Conservation (phyloP, 2,329 filamentous ascomycete genomes). For the Fusarium ramigenum region DNA sequence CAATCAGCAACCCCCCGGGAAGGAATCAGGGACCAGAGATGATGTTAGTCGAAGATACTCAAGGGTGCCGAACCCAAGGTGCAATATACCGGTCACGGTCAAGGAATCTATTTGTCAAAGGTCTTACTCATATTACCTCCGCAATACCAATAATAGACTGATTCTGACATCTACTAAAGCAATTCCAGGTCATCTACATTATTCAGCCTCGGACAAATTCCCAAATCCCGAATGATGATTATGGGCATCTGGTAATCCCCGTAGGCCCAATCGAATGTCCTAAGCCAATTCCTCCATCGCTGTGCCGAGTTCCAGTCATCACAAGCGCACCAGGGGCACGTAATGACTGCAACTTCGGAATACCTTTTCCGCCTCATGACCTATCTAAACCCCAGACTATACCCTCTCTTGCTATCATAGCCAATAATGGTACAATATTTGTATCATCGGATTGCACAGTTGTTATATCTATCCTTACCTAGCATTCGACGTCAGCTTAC, state of each 20-base stretch:
- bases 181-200: accelerated
- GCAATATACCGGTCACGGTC: no score
- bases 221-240: background rate
- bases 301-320: accelerated
- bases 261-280: accelerated
- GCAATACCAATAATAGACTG: no score
- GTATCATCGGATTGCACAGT: accelerated
- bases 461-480: background rate
- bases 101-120: no score
- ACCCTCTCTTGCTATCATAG: accelerated
- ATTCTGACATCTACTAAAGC: no score
- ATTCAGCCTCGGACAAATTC: background rate
- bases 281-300: accelerated
- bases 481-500: background rate
- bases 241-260: background rate
- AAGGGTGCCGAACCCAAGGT: no score
- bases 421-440: accelerated
- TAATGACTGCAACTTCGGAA: accelerated
- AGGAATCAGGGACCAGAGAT: no score
- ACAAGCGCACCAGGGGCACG: background rate
- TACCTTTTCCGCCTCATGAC: accelerated
- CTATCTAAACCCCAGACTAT: accelerated
- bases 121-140: no score
- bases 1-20: no score
- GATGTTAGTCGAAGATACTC: no score